These are phyloP conservation scores for Wickerhamiella azyma DNA, from an alignment of 805 yeast genomes.

Conservation along the genomic window DNA sequence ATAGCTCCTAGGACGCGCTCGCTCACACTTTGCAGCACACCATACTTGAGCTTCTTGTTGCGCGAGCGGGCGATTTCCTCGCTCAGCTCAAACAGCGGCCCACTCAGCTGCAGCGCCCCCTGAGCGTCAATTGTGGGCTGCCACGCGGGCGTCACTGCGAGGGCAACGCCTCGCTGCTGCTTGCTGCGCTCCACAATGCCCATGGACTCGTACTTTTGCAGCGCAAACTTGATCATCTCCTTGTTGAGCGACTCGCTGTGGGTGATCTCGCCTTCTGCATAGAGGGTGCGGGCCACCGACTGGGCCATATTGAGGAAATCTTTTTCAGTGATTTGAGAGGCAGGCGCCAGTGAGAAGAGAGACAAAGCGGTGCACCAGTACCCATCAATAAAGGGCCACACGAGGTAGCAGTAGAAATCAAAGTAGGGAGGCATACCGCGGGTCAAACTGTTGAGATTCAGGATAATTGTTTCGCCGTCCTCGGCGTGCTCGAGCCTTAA, in stretches of 20 bases:
- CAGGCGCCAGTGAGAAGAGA: conserved; percentile 25
- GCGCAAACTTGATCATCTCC: conserved; percentile 28
- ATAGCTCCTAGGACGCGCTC: conserved; percentile 15
- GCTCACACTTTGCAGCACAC: conserved; percentile 15
- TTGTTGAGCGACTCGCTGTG: conserved; percentile 31
- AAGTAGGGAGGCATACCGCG: conserved; percentile 22
- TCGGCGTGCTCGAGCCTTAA: conserved; percentile 11
- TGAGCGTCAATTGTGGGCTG: conserved; percentile 9
- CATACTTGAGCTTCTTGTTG: conserved; percentile 26
- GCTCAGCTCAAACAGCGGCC: conserved; percentile 23
- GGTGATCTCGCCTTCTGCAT: conserved; percentile 29
- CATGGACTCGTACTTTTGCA: conserved; percentile 23
- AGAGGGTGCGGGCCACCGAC: conserved; percentile 30
- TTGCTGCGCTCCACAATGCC: conserved; percentile 23
- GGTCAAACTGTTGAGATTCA: conserved; percentile 14
- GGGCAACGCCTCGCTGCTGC: conserved; percentile 12
- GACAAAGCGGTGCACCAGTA: conserved; percentile 30
- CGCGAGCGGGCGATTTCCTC: conserved; percentile 26
- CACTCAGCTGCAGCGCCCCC: conserved; percentile 19
- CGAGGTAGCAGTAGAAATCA: conserved; percentile 30
- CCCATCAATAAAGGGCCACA: conserved; percentile 34
- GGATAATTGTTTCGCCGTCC: conserved; percentile 14
- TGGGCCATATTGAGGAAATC: conserved; percentile 27
- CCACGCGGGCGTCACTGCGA: conserved; percentile 20
- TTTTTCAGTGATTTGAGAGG: conserved; percentile 19